Evolutionary conservation across 345 rosid species (phyloP).

Genomic region (Salix caprea): DNA sequence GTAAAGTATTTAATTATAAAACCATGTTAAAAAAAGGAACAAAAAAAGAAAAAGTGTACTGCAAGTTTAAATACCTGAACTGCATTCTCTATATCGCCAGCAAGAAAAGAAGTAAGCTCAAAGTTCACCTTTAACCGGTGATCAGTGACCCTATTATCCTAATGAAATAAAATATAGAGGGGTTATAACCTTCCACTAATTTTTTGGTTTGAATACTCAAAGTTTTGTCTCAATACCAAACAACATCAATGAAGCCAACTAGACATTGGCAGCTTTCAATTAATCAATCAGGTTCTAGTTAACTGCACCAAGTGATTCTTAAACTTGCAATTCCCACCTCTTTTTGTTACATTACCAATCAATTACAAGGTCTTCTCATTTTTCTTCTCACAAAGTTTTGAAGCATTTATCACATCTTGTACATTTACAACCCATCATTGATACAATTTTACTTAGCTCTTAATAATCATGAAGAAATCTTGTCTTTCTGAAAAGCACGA

Average conservation of each 20-base stretch:
- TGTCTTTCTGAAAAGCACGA: background rate
- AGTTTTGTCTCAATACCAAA: background rate
- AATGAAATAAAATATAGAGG: constrained; percentile 3
- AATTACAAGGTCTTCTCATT: too few species aligned
- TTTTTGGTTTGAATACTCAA: background rate
- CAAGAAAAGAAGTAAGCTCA: constrained; percentile 74
- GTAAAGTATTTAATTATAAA: background rate
- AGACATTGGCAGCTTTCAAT: background rate
- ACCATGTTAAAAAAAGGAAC: background rate
- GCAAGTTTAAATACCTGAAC: constrained; percentile 59
- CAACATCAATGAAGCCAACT: background rate
- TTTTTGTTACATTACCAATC: too few species aligned
- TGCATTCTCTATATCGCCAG: constrained; percentile 67
- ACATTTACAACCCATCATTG: background rate
- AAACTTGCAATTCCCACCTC: background rate
- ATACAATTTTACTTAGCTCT: background rate
- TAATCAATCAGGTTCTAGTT: background rate
- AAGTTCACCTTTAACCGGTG: constrained; percentile 92
- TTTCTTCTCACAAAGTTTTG: background rate
- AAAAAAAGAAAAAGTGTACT: background rate
- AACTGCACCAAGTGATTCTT: background rate
- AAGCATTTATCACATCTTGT: background rate
- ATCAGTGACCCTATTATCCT: constrained; percentile 96
- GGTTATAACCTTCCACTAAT: constrained; percentile 6
- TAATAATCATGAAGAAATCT: background rate